A percentile compares a stretch with the other conserved stretches of the same genome.
Conservation (phyloP, 1,284 basidiomycete species). For the Heterobasidion irregulare region DNA sequence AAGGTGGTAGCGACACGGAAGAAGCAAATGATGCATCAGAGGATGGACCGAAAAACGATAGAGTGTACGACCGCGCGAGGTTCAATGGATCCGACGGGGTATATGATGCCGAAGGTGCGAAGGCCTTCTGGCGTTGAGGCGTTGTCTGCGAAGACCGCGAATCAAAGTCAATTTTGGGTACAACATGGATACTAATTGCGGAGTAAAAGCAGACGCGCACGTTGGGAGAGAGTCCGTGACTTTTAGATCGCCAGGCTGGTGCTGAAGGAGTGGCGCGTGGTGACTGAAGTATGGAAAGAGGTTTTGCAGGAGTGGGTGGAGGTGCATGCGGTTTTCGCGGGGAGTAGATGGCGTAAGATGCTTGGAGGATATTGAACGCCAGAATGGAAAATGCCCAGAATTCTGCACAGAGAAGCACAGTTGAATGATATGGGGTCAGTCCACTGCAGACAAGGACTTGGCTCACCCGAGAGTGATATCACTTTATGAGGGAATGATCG, state of each 20-base stretch:
- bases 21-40: slow-evolving; percentile 14
- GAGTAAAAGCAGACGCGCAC: neutral
- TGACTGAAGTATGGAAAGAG: neutral
- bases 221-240: slow-evolving; percentile 8
- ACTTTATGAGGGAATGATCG: slow-evolving; percentile 8
- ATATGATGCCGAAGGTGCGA: slow-evolving; percentile 2
- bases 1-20: slow-evolving; percentile 11
- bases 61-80: slow-evolving; percentile 10
- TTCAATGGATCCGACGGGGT: slow-evolving; percentile 10
- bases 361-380: slow-evolving; percentile 11
- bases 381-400: slow-evolving; percentile 5
- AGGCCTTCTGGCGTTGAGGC: slow-evolving; percentile 12
- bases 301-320: slow-evolving; percentile 8
- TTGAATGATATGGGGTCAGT: neutral
- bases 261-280: slow-evolving; percentile 1
- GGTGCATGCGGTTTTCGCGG: slow-evolving; percentile 9
- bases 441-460: neutral
- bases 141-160: slow-evolving; percentile 6
- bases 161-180: neutral
- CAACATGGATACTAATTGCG: neutral
- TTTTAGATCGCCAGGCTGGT: slow-evolving; percentile 5
- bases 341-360: slow-evolving; percentile 9
- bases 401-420: slow-evolving; percentile 2
- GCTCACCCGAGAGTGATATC: slow-evolving; percentile 7
- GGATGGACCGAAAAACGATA: slow-evolving; percentile 11